Evolutionary conservation across 2,329 filamentous ascomycete genomes (phyloP).

Genomic region (Xylariaceae sp.): DNA sequence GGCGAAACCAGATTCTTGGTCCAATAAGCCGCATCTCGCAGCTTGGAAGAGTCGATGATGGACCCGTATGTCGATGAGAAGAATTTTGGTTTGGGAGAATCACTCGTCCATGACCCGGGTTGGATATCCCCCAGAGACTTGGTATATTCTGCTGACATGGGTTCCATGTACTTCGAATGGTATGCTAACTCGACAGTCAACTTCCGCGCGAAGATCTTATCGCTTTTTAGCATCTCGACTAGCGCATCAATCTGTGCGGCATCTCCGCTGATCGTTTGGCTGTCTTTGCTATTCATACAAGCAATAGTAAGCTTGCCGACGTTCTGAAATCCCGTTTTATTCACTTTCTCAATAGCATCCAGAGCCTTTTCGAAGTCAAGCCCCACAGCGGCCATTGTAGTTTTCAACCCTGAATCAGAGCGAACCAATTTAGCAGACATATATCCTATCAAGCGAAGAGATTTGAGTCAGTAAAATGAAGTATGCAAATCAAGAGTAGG

Average conservation of each 20-base stretch:
- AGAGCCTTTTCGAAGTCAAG: conserved; percentile 10
- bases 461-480: background rate
- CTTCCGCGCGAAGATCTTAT: conserved; percentile 26
- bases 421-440: conserved; percentile 6
- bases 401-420: background rate
- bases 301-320: conserved; percentile 9
- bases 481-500: background rate
- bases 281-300: conserved; percentile 29
- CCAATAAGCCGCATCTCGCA: conserved; percentile 42
- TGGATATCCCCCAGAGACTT: conserved; percentile 15
- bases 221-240: conserved; percentile 5
- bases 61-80: conserved; percentile 18
- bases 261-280: conserved; percentile 34
- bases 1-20: conserved; percentile 24
- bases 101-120: background rate
- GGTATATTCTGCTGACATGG: conserved; percentile 34
- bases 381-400: conserved; percentile 14
- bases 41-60: background rate
- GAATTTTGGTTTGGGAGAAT: background rate
- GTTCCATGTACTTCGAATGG: conserved; percentile 42
- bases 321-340: background rate
- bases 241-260: conserved; percentile 20
- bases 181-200: conserved; percentile 32
- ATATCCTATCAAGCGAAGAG: background rate
- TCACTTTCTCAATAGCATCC: conserved; percentile 11